phyloP scores from a whole-genome alignment of 768 basidiomycete species.

The Candolleomyces eurysporus region DNA sequence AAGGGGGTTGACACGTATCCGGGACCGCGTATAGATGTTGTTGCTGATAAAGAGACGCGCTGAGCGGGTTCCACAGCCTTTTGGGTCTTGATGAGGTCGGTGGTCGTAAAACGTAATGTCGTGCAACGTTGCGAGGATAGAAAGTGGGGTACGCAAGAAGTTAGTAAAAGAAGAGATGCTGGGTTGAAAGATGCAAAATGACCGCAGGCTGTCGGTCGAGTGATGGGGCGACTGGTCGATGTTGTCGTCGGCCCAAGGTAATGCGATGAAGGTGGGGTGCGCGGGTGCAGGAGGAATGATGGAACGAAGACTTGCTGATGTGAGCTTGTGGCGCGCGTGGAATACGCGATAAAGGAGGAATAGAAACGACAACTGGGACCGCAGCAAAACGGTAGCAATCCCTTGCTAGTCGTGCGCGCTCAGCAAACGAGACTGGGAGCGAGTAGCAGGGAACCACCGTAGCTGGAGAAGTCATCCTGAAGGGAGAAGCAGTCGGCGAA shows the following conservation, averaged over 20 bases:
- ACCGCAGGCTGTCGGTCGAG: background rate
- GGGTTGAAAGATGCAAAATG: conserved; percentile 14
- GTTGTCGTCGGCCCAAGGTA: background rate
- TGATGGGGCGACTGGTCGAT: background rate
- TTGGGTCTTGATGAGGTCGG: conserved; percentile 2
- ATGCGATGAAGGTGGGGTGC: background rate
- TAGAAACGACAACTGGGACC: background rate
- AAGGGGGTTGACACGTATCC: background rate
- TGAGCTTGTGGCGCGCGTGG: conserved; percentile 16
- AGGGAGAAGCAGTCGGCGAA: conserved; percentile 37
- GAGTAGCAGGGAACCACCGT: conserved; percentile 39
- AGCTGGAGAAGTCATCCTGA: conserved; percentile 29
- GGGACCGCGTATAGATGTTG: conserved; percentile 4
- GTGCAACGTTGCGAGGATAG: conserved; percentile 34
- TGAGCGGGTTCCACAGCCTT: background rate
- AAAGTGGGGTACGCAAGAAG: conserved; percentile 8
- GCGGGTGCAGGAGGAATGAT: conserved; percentile 14
- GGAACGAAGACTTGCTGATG: background rate
- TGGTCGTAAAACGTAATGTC: conserved; percentile 19
- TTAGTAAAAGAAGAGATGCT: conserved; percentile 24
- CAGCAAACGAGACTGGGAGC: conserved; percentile 51
- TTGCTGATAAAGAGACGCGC: background rate
- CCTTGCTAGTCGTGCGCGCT: conserved; percentile 10
- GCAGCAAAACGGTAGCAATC: background rate
- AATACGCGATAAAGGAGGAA: background rate